Evolutionary conservation across 163 green algal species (phyloP), one percentile per base, ranked within the genome.

Genomic region (Scenedesmus sp.): DNA sequence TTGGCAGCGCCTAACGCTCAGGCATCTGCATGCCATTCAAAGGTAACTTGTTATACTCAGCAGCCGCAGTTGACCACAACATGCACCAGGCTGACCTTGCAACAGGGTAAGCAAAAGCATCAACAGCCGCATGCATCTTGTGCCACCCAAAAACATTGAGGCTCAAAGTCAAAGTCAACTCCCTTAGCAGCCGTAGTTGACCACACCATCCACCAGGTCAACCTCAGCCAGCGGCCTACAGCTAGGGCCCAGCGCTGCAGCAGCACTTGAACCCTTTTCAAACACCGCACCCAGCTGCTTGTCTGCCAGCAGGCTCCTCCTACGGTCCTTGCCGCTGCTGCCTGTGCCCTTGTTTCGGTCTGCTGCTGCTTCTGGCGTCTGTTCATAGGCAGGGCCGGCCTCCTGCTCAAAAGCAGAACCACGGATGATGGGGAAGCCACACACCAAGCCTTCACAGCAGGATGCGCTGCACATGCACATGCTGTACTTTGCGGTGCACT

Each of bases 131-230:
- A 70, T 0, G 2, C 62, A 70, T 15, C 62, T 2, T 8, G 7
- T 3, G 23, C 73, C 73, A 57, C 9, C 34, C 34, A 46, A 46
- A 46, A 0, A 46, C 34, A 46, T 46, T 46, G 34, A 46, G 34
- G 34, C 0, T 46, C 34, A 46, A 46, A 46, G 34, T 46, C 34
- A 46, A 46, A 46, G 34, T 46, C 77, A 60, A 8, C 10, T 1
- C 46, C 5, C 3, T 76, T 3, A 81, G 54, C 85, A 89, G 18
- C 86, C 86, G 10, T 90, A 90, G 52, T 90, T 83, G 15, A 90
- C 86, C 3, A 90, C 67, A 18, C 86, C 86, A 46, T 52, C 74
- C 7, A 70, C 26, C 13, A 52, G 52, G 26, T 90, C 86, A 12
- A 67, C 66, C 1, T 55, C 54, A 13, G 18, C 8, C 34, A 90